A percentile compares a stretch with the other conserved stretches of the same genome.
Evolutionary conservation across 208 protist genomes (phyloP).

Genomic region (Trypanosoma vivax): DNA sequence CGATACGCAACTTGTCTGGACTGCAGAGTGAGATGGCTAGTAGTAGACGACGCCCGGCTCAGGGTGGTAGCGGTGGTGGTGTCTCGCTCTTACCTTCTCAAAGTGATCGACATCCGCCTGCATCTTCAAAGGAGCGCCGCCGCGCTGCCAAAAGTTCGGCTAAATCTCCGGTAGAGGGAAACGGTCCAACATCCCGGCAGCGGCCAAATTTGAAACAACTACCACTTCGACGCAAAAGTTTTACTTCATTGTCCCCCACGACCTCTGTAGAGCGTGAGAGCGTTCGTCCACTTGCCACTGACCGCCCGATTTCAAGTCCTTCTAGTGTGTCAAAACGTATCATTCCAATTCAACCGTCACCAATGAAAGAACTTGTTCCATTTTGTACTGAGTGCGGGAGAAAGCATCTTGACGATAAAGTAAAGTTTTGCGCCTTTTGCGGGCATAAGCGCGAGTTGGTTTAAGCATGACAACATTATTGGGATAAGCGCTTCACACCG

Average conservation of each 20-base stretch:
- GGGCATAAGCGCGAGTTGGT: constrained; percentile 45
- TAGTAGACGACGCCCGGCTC: no score
- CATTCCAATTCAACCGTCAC: neutral
- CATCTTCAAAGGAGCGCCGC: no score
- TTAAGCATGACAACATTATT: no score
- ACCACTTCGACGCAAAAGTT: constrained; percentile 12
- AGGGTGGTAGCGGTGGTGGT: no score
- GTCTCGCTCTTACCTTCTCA: no score
- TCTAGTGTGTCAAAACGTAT: neutral
- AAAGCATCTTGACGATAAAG: constrained; percentile 49
- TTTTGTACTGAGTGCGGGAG: constrained; percentile 61
- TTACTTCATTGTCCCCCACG: constrained; percentile 10
- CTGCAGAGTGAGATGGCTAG: no score
- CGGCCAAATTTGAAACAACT: neutral
- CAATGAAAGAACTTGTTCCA: constrained; percentile 18
- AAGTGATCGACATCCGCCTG: no score
- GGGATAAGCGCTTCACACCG: no score
- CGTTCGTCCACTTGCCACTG: constrained; percentile 11
- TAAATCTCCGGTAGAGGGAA: no score
- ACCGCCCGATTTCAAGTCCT: neutral
- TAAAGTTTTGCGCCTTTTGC: constrained; percentile 83
- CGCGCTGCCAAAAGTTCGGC: no score
- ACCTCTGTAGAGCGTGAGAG: constrained; percentile 1
- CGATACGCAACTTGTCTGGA: no score
- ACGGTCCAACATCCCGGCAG: neutral